Evolutionary conservation across 2,329 filamentous ascomycete genomes (phyloP).

Genomic region (Ophiostoma pallidulum): DNA sequence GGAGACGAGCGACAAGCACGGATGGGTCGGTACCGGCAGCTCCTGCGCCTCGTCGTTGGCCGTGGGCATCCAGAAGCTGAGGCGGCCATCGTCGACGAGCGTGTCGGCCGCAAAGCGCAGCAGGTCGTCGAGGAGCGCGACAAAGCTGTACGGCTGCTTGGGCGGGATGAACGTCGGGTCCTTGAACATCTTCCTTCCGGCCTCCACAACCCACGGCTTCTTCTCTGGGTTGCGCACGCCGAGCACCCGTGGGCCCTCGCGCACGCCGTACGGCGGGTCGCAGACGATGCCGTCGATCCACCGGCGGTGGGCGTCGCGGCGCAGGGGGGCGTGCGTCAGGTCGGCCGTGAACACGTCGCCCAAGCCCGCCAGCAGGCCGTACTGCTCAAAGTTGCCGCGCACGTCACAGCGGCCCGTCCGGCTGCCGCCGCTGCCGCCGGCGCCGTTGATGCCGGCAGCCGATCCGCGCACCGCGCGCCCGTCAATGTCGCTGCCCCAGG

Average conservation of each 20-base stretch:
- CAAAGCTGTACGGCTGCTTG: constrained; percentile 86
- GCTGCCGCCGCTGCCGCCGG: constrained; percentile 14
- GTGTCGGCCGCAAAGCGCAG: constrained; percentile 69
- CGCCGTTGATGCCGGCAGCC: constrained; percentile 34
- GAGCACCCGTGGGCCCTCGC: constrained; percentile 83
- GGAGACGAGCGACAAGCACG: constrained; percentile 60
- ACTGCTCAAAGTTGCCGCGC: constrained; percentile 72
- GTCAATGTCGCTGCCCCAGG: constrained; percentile 88
- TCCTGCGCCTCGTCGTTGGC: constrained; percentile 70
- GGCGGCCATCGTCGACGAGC: constrained; percentile 66
- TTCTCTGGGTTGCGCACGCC: constrained; percentile 62
- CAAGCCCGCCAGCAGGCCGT: constrained; percentile 55
- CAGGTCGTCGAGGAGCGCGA: constrained; percentile 83
- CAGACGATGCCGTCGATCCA: constrained; percentile 87
- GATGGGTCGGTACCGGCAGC: constrained; percentile 67
- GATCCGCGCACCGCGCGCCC: constrained; percentile 76
- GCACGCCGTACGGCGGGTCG: constrained; percentile 90
- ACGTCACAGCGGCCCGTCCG: constrained; percentile 34
- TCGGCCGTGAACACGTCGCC: constrained; percentile 79
- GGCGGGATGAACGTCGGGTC: constrained; percentile 66
- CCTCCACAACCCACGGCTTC: constrained; percentile 50
- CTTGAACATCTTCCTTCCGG: constrained; percentile 59
- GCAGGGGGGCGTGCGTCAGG: constrained; percentile 75
- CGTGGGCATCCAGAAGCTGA: constrained; percentile 97
- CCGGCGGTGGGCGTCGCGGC: constrained; percentile 25